Evolutionary conservation across 2,329 filamentous ascomycete species (phyloP), one percentile per base, ranked within the genome.

Genomic region (Exophiala aquamarina): DNA sequence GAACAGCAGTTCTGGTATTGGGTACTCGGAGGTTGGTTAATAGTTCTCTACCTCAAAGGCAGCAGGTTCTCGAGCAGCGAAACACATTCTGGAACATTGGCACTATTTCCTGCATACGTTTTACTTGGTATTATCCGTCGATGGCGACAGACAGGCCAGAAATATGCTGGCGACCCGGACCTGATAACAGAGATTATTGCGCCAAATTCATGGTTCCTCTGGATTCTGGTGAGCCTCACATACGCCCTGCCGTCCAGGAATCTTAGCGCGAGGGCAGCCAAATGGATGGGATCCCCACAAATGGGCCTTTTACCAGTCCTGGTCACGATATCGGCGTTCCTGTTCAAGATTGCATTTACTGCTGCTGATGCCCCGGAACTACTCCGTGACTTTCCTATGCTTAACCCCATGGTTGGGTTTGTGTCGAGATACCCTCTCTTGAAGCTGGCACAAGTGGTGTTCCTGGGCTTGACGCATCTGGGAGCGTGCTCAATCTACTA

Each of bases 1-100:
- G 93, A 98, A 66, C 93, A 98, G 40, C 89, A 97, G 58, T 96
- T 95, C 65, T 98, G 93, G 93, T 97, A 98, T 69, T 97, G 92
- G 90, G 70, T 82, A 1, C 79, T 85, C 0, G 66, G 66, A 14
- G 69, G 64, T 21, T 74, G 70, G 68, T 68, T 75, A 35, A 65
- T 73, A 46, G 72, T 72, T 48, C 64, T 82, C 10, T 47, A 36
- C 40, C 47, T 35, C 35, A 49, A 49, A 41, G 49, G 49, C 20
- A 29, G 40, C 19, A 23, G 54, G 15, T 57, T 47, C 29, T 20
- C 21, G 5, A 17, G 18, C 7, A 31, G 19, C 11, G 18, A 10
- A 15, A 28, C 18, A 14, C 10, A 38, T 13, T 13, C 20, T n/a
- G 49, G 52, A 3, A 34, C 42, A 7, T 34, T 59, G 13, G 56